Percentiles rank a stretch among this genome's conserved stretches.
These are phyloP conservation scores for Monilinia polystroma DNA, from an alignment of 2,329 filamentous ascomycete genomes.

Conservation along the genomic window DNA sequence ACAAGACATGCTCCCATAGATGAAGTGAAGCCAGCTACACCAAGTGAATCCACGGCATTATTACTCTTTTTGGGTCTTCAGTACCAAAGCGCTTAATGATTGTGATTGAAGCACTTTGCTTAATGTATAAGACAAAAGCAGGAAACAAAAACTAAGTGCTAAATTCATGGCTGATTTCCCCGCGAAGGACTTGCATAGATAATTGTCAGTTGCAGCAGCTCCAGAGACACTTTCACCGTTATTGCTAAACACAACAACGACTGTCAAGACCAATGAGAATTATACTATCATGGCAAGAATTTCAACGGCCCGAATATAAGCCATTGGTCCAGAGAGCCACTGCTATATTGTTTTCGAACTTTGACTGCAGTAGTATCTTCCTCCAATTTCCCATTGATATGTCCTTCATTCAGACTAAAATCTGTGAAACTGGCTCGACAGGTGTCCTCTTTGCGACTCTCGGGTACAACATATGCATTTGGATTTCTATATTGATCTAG, in stretches of 20 bases:
- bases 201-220: constrained; percentile 27
- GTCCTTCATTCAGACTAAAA: not conserved
- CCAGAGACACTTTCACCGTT: constrained; percentile 22
- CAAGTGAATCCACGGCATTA: constrained; percentile 27
- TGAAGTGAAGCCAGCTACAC: constrained; percentile 28
- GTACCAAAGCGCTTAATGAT: constrained; percentile 1
- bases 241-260: constrained; percentile 27
- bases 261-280: constrained; percentile 28
- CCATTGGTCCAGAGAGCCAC: constrained; percentile 17
- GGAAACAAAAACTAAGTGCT: constrained; percentile 23
- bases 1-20: constrained; percentile 29
- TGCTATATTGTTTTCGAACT: not conserved
- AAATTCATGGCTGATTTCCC: constrained; percentile 28
- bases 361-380: not conserved
- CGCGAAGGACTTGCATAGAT: constrained; percentile 27
- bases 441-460: not conserved
- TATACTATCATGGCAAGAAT: constrained; percentile 30
- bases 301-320: constrained; percentile 26
- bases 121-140: constrained; percentile 27
- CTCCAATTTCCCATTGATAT: not conserved
- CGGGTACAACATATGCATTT: not conserved
- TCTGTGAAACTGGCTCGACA: not conserved
- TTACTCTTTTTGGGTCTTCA: constrained; percentile 25
- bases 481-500: not conserved
- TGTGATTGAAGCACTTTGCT: constrained; percentile 22